A percentile compares a stretch with the other conserved stretches of the same genome.
Conservation (phyloP, 2,329 filamentous ascomycete species). For the Phyllosticta citrichinensis region DNA sequence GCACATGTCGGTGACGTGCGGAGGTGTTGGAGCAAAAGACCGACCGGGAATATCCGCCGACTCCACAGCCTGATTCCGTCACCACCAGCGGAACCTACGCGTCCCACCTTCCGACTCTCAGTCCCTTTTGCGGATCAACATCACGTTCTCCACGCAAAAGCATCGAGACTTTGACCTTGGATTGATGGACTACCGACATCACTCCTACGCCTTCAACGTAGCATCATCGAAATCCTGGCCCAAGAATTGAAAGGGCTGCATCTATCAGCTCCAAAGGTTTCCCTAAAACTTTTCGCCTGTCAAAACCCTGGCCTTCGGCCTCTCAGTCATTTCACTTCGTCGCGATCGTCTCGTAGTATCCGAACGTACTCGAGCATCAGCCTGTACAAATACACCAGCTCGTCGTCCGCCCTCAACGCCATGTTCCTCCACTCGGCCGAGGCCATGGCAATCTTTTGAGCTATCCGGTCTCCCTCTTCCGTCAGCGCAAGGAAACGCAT, state of each 20-base stretch:
- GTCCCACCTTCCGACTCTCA: too few relatives aligned
- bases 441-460: constrained; percentile 15
- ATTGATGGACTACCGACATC: too few relatives aligned
- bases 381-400: constrained; percentile 15
- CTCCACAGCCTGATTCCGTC: too few relatives aligned
- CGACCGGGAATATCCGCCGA: too few relatives aligned
- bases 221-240: too few relatives aligned
- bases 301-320: not conserved
- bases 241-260: not conserved
- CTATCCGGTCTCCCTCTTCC: constrained; percentile 12
- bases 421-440: constrained; percentile 16
- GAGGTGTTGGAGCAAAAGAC: too few relatives aligned
- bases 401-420: constrained; percentile 16
- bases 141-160: too few relatives aligned
- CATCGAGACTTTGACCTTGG: too few relatives aligned
- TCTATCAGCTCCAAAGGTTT: not conserved
- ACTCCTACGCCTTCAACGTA: too few relatives aligned
- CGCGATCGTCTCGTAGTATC: constrained; percentile 12
- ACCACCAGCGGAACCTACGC: too few relatives aligned
- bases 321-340: not conserved
- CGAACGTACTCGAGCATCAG: constrained; percentile 17
- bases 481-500: constrained; percentile 12
- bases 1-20: too few relatives aligned
- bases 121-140: too few relatives aligned
- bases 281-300: not conserved